phyloP scores from a whole-genome alignment of 805 yeast genomes.

The Suhomyces faveliae region DNA sequence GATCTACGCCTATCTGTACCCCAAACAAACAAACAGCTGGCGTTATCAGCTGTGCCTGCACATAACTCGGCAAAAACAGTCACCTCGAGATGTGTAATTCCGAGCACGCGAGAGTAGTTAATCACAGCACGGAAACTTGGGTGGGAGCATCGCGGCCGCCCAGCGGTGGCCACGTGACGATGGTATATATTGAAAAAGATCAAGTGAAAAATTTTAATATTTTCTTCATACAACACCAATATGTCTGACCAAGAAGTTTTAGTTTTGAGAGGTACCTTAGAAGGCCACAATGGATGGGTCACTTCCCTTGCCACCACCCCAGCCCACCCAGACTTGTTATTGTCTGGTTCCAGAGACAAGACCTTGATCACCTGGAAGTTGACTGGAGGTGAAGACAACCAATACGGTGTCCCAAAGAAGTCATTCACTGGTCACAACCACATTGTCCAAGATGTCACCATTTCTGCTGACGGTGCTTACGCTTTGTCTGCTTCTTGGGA shows the following conservation, averaged over 20 bases:
- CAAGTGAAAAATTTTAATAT: constrained; percentile 11
- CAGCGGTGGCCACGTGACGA: too few relatives aligned
- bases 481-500: constrained; percentile 99
- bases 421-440: constrained; percentile 98
- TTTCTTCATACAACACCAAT: constrained; percentile 11
- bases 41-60: constrained; percentile 12
- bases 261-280: constrained; percentile 99
- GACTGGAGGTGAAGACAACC: constrained; percentile 85
- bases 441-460: constrained; percentile 96
- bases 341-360: constrained; percentile 99
- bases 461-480: constrained; percentile 96
- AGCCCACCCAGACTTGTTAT: constrained; percentile 95
- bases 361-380: constrained; percentile 97
- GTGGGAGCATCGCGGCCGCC: too few relatives aligned
- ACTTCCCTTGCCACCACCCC: constrained; percentile 97
- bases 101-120: constrained; percentile 33
- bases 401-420: constrained; percentile 97
- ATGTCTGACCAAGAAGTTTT: constrained; percentile 93
- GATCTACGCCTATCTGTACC: not conserved
- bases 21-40: not conserved
- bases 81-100: constrained; percentile 37
- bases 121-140: constrained; percentile 17
- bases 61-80: constrained; percentile 35
- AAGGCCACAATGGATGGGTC: constrained; percentile 87
- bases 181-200: not conserved